Conservation (phyloP, 352 stramenopile species). For the Phytophthora hibernalis region DNA sequence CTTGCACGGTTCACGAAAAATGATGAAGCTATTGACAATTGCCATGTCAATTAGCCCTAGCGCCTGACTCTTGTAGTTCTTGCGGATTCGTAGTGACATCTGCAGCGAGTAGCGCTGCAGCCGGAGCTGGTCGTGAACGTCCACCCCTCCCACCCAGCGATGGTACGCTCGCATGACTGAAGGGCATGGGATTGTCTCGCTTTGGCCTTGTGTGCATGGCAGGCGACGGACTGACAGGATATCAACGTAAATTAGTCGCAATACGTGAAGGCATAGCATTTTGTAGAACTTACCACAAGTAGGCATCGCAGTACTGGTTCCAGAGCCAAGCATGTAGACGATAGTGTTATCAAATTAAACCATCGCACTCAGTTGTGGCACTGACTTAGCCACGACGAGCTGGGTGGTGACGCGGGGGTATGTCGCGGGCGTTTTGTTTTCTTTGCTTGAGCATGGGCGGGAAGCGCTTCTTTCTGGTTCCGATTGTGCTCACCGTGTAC, state of each 20-base stretch:
- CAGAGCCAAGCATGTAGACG: background rate
- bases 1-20: background rate
- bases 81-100: conserved; percentile 1
- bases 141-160: too few relatives aligned
- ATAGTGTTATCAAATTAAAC: conserved; percentile 13
- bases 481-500: conserved; percentile 1
- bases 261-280: background rate
- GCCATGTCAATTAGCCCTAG: background rate
- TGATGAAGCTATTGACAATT: background rate
- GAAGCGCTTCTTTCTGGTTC: conserved; percentile 2
- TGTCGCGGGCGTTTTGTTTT: conserved; percentile 2
- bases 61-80: conserved; percentile 2
- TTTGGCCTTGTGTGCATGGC: background rate
- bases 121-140: too few relatives aligned
- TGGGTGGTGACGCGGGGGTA: background rate
- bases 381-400: background rate
- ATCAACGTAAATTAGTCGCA: background rate
- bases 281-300: conserved; percentile 4
- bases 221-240: background rate
- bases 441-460: background rate
- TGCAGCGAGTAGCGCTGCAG: background rate
- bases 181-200: background rate
- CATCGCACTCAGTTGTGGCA: background rate
- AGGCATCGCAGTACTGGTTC: conserved; percentile 3
- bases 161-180: too few relatives aligned